Evolutionary conservation across 495 filamentous ascomycete genomes (phyloP), one percentile per base, ranked within the genome.

Genomic region (Daldinia concentrica): DNA sequence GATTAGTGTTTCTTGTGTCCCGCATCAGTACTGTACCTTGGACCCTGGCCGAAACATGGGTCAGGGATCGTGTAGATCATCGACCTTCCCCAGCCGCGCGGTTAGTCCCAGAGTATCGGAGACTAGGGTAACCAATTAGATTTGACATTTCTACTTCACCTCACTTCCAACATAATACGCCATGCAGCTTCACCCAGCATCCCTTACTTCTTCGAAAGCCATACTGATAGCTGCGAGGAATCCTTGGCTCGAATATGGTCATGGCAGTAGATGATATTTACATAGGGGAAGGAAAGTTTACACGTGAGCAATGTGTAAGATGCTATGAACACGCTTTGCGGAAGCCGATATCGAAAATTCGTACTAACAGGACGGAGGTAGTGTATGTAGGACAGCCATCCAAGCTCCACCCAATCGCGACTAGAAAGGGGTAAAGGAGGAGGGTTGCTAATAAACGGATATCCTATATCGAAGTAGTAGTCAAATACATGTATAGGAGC

Each of bases 31-130:
- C 26, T n/a, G 0, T 52, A 52, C 22, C 14, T 17, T 15, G 12
- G 50, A 54, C 26, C 27, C 43, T 24, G 43, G 50, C 50, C 50
- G 24, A 9, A 30, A 29, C 50, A 54, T 30, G 27, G 50, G 50
- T 30, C 50, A 27, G 50, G 50, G 50, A 54, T 54, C 50, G 27
- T 30, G 50, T 30, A 54, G 50, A 54, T 54, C 50, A 54, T 30
- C 24, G 50, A 30, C 50, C 14, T 27, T 27, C 50, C 50, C 50
- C 50, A 54, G 27, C 50, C 24, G 50, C 50, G 50, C 50, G 50
- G 50, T 54, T 54, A 30, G 50, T 54, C 27, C 50, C 50, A 54
- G 50, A 54, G 50, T 30, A 17, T 9, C 27, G 26, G 50, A 27
- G 50, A 54, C 24, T 27, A 24, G 22, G 50, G 50, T 54, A 54